A percentile compares a stretch with the other conserved stretches of the same genome.
Conservation (phyloP, 805 yeast species). For the Nakazawaea wyomingensis region DNA sequence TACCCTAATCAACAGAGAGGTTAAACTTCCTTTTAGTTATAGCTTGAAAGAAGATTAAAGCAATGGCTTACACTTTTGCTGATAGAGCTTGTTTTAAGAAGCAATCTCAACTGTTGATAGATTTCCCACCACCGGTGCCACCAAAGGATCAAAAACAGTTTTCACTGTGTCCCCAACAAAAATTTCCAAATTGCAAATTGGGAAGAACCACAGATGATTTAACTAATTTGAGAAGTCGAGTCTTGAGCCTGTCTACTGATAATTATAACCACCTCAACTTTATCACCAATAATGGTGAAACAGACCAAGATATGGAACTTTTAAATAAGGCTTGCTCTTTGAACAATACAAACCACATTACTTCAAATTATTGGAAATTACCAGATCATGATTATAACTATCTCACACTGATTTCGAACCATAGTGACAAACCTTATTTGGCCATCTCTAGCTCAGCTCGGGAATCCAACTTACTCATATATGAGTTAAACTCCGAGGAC, state of each 20-base stretch:
- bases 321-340: conserved; percentile 37
- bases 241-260: background rate
- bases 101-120: background rate
- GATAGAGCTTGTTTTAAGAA: background rate
- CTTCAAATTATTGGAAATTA: conserved; percentile 31
- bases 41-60: too few relatives aligned
- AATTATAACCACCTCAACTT: background rate
- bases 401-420: conserved; percentile 38
- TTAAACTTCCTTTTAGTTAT: too few relatives aligned
- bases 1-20: background rate
- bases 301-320: conserved; percentile 8
- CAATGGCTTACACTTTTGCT: background rate
- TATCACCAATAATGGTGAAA: background rate
- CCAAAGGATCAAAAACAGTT: background rate
- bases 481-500: conserved; percentile 35
- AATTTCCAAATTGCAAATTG: background rate
- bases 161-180: background rate
- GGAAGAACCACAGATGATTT: conserved; percentile 1
- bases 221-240: background rate
- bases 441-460: conserved; percentile 48
- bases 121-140: background rate
- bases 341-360: conserved; percentile 28
- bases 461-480: conserved; percentile 45
- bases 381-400: conserved; percentile 23
- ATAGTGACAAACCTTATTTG: conserved; percentile 30